Percentiles rank a stretch among this genome's conserved stretches.
These are phyloP conservation scores for Trypanosoma platydactyli DNA, from an alignment of 208 protist species.

Conservation along the genomic window DNA sequence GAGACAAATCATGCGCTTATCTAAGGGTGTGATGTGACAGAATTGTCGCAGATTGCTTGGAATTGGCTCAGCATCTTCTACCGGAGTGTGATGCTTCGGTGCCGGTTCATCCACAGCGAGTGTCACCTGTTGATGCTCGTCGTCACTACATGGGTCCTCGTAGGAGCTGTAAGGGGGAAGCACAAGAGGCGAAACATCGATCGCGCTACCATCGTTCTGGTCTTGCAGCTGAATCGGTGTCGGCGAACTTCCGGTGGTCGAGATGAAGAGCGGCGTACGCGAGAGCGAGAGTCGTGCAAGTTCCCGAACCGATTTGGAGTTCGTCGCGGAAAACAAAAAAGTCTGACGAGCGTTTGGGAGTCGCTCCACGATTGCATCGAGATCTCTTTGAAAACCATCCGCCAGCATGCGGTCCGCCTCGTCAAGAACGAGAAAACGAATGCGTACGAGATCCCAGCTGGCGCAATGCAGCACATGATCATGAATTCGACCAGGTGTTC, in stretches of 20 bases:
- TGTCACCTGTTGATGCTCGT: constrained; percentile 25
- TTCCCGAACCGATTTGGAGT: constrained; percentile 88
- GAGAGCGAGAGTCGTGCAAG: constrained; percentile 91
- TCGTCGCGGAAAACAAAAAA: constrained; percentile 97
- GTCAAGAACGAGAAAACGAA: constrained; percentile 97
- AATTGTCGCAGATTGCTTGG: constrained; percentile 83
- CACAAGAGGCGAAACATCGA: constrained; percentile 5
- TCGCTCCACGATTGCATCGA: constrained; percentile 91
- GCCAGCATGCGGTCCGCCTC: constrained; percentile 99
- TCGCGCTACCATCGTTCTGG: constrained; percentile 4
- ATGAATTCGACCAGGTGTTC: constrained; percentile 86
- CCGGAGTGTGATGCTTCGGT: background rate
- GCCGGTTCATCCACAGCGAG: constrained; percentile 4
- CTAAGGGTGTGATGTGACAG: constrained; percentile 67
- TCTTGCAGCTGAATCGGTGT: constrained; percentile 34
- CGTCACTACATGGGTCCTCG: constrained; percentile 27
- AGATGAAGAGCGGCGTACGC: constrained; percentile 93
- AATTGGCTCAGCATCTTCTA: constrained; percentile 53
- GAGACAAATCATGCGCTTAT: constrained; percentile 77
- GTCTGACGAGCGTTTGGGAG: constrained; percentile 95
- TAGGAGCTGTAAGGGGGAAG: constrained; percentile 63
- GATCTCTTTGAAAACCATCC: constrained; percentile 98
- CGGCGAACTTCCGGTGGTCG: constrained; percentile 58
- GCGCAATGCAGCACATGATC: constrained; percentile 85
- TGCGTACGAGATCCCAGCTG: constrained; percentile 85